phyloP scores from a whole-genome alignment of 441 rosid species.

The Gossypium schwendimanii region DNA sequence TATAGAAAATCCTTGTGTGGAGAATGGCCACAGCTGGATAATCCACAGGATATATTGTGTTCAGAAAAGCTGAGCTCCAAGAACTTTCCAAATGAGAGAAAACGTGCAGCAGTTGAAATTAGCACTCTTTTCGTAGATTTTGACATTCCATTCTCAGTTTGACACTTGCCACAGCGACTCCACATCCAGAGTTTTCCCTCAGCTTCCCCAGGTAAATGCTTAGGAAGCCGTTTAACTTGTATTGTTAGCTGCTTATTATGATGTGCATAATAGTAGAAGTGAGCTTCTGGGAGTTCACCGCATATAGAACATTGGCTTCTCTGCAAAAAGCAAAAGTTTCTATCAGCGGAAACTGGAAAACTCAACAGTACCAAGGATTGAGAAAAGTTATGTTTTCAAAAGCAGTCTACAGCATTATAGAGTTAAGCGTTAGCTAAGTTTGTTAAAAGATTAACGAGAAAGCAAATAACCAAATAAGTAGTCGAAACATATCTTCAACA shows the following conservation, averaged over 20 bases:
- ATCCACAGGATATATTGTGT: slow-evolving; percentile 34
- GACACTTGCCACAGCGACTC: slow-evolving; percentile 83
- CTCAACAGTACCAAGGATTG: slow-evolving; percentile 5
- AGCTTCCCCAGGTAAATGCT: slow-evolving; percentile 56
- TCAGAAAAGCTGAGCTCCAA: slow-evolving; percentile 82
- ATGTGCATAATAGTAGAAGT: slow-evolving; percentile 78
- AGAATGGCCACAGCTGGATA: slow-evolving; percentile 78
- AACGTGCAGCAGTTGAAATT: slow-evolving; percentile 65
- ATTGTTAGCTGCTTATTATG: slow-evolving; percentile 72
- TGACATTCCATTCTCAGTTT: slow-evolving; percentile 32
- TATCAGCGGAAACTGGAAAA: slow-evolving; percentile 16
- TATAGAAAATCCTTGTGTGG: slow-evolving; percentile 61
- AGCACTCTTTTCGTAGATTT: slow-evolving; percentile 75
- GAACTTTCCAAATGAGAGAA: slow-evolving; percentile 90
- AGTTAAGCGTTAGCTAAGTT: neutral
- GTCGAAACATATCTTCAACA: neutral
- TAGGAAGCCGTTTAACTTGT: slow-evolving; percentile 51
- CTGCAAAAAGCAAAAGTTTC: slow-evolving; percentile 42
- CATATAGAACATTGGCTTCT: slow-evolving; percentile 53
- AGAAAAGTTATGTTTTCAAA: slow-evolving; percentile 1
- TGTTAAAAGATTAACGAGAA: neutral
- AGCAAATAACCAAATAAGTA: neutral
- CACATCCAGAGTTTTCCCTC: slow-evolving; percentile 98
- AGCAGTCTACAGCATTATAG: neutral
- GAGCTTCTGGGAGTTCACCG: slow-evolving; percentile 67